Evolutionary conservation across 192 early-diverging fungal genomes (phyloP), one percentile per base, ranked within the genome.

Genomic region (Phlyctochytrium bullatum): DNA sequence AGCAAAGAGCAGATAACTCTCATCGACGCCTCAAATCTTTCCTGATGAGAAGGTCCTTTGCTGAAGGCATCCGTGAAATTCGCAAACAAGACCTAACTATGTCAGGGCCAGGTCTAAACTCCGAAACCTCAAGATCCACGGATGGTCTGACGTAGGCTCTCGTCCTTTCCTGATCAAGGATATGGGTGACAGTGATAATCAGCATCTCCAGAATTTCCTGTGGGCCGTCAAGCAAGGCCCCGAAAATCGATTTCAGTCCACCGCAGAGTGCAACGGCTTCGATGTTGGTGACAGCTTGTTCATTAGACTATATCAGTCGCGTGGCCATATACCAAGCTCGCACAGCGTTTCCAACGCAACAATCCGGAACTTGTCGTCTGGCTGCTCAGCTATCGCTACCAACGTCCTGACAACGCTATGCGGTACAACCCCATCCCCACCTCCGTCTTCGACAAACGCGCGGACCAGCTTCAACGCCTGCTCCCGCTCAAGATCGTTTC

Each of bases 41-140:
- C 91, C 29, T 83, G 80, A 52, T 79, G 84, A 27, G 80, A 80
- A 14, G 80, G 75, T 10, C 86, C 88, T 50, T 80, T 75, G 27
- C 76, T 89, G 56, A 82, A 89, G 16, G 90, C 80, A 66, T 94
- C 92, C 0, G 90, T 92, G 69, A 94, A 91, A 12, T 85, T 78
- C 2, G 90, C 84, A 64, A 94, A 87, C 17, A 94, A 78, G 53
- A 88, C 88, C 84, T 93, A 34, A 27, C 12, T 25, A 17, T 52
- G n/a, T n/a, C n/a, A n/a, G n/a, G n/a, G 20, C 23, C 47, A 52
- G 16, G 25, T 59, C 59, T 40, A 61, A 2, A 66, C 33, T 20
- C 47, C 34, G 36, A 28, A 27, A 87, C 86, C 80, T 91, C 92
- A 0, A 93, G 73, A 61, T 93, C 92, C 1, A 93, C 85, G 20